Evolutionary conservation across 306 rosid species (phyloP).

Genomic region (Cucumis melo): DNA sequence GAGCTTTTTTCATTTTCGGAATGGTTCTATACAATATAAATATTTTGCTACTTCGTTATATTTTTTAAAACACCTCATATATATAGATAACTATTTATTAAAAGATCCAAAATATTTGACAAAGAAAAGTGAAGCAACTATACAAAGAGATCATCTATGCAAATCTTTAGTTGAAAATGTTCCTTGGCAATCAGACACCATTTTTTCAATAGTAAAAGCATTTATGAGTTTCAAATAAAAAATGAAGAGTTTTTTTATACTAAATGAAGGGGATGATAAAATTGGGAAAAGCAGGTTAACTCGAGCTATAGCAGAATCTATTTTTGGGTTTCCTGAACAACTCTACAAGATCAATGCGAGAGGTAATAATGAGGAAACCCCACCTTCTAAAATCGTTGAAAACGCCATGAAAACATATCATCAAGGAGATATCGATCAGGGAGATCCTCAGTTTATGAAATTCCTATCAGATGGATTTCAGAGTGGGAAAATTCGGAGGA

Average conservation of each 20-base stretch:
- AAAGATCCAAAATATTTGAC: constrained; percentile 27
- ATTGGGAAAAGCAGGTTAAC: constrained; percentile 67
- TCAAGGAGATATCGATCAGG: constrained; percentile 53
- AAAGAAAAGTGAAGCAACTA: constrained; percentile 27
- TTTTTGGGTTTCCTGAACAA: constrained; percentile 48
- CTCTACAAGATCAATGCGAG: constrained; percentile 39
- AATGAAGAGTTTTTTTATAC: constrained; percentile 31
- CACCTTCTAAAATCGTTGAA: constrained; percentile 20
- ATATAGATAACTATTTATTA: constrained; percentile 54
- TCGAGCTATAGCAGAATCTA: constrained; percentile 54
- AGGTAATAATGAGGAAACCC: constrained; percentile 15
- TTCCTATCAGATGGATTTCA: constrained; percentile 43
- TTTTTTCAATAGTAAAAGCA: constrained; percentile 59
- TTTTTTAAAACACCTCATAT: too few relatives aligned
- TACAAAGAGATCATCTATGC: constrained; percentile 39
- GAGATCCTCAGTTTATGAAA: constrained; percentile 51
- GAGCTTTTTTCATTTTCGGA: too few relatives aligned
- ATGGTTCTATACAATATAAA: too few relatives aligned
- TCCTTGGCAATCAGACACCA: constrained; percentile 82
- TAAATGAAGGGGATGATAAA: constrained; percentile 61
- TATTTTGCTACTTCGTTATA: too few relatives aligned
- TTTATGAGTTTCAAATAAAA: constrained; percentile 30
- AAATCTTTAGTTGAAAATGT: constrained; percentile 71
- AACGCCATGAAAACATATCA: constrained; percentile 40
- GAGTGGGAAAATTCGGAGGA: constrained; percentile 37